Base-by-base conservation (phyloP, 1,284 basidiomycete species). In the Ceratobasidium sp. region DNA sequence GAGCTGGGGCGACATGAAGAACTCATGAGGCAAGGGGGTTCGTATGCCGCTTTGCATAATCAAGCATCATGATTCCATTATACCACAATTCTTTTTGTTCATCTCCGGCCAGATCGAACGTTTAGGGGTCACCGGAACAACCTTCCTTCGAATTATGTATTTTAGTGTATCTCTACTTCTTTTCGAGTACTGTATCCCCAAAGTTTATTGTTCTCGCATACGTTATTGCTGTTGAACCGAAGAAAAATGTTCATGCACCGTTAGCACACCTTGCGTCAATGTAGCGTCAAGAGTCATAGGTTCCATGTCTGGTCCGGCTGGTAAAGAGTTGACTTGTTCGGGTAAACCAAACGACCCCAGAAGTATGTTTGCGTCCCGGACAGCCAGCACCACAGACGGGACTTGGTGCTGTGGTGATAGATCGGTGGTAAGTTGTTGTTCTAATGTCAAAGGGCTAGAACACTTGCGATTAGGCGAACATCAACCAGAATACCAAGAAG, bases 401-500 rank as follows among this genome's bases (percentile, higher is more conserved):
- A 97, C 94, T 78, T 85, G 67, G 55, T 32, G 55, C 67, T 70
- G 30, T 28, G 48, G 41, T 18, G 57, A 30, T 32, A 21, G 18
- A 43, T 59, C 50, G 45, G 39, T 45, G 58, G 41, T 59, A 36
- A 59, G 43, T 34, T 46, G 55, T 26, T 43, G 26, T 23, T 50
- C 43, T 39, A 21, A 23, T 30, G 23, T 14, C 28, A 57, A 46
- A 58, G 30, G 34, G 43, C 43, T 58, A 45, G 41, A 81, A 80
- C 48, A 83, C 86, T 80, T 76, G 96, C 95, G 81, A 98, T 82
- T 74, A 97, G 85, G 48, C 91, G 88, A n/a, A 92, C 91, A 80
- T 98, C 93, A 61, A 97, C 87, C 79, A 97, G 90, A 62, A 99
- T 85, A 72, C 97, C 97, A 73, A 99, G 83, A 45, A 99, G 83